Conservation (phyloP, 139 green algal genomes). For the Volvox africanus region DNA sequence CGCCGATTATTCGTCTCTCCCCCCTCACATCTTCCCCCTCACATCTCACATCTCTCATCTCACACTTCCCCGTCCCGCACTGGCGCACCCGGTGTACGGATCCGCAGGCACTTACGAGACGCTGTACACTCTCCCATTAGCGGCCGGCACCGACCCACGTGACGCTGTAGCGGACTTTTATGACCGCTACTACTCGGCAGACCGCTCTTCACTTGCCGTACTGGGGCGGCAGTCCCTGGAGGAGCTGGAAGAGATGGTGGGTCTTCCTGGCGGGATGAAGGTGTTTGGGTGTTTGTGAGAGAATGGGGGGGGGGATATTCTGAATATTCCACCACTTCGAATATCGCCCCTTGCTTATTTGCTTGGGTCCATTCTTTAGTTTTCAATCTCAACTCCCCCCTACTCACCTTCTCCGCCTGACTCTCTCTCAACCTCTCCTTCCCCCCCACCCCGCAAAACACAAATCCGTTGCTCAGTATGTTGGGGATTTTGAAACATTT, state of each 20-base stretch:
- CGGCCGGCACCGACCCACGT: constrained; percentile 63
- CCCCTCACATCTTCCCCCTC: background rate
- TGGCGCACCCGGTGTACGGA: background rate
- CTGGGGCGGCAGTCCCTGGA: constrained; percentile 69
- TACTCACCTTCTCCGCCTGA: no score
- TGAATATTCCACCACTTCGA: no score
- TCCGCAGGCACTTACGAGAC: constrained; percentile 60
- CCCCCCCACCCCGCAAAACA: no score
- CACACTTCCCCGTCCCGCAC: background rate
- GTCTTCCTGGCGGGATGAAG: background rate
- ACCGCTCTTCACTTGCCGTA: constrained; percentile 81
- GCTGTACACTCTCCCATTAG: constrained; percentile 54
- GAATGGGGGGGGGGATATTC: background rate
- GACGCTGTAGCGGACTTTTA: constrained; percentile 76
- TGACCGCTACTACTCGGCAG: constrained; percentile 79
- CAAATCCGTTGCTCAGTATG: no score
- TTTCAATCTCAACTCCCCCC: no score
- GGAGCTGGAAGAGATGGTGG: constrained; percentile 81
- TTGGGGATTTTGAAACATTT: no score
- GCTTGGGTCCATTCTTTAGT: no score
- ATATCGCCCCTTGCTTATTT: no score
- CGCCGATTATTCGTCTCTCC: background rate
- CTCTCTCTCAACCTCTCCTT: no score
- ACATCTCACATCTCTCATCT: background rate
- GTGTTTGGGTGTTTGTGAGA: background rate